phyloP scores from a whole-genome alignment of 805 yeast species.

The Blastobotrys americana region DNA sequence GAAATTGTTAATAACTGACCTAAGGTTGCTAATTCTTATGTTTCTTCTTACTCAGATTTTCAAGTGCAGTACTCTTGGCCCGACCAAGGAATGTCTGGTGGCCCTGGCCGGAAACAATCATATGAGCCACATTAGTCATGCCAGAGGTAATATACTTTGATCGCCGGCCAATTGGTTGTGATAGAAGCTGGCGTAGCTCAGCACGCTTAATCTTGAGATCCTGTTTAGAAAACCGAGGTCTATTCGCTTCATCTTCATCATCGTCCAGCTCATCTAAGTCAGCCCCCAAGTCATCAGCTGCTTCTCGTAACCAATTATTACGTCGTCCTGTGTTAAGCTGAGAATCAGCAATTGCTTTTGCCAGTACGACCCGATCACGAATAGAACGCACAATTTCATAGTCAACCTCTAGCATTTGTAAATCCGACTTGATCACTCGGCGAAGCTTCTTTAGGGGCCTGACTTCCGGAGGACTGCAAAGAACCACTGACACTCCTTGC shows the following conservation, averaged over 20 bases:
- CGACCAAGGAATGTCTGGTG: conserved; percentile 67
- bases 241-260: conserved; percentile 30
- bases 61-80: conserved; percentile 58
- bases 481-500: conserved; percentile 90
- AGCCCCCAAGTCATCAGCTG: conserved; percentile 88
- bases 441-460: conserved; percentile 66
- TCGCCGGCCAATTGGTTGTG: conserved; percentile 49
- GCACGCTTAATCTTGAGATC: conserved; percentile 42
- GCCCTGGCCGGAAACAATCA: conserved; percentile 59
- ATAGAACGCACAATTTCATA: conserved; percentile 63
- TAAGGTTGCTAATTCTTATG: too few species aligned
- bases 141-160: conserved; percentile 67
- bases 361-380: conserved; percentile 57
- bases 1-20: too few species aligned
- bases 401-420: conserved; percentile 68
- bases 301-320: conserved; percentile 75
- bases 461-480: conserved; percentile 91
- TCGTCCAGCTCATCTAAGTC: conserved; percentile 69
- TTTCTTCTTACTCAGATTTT: conserved; percentile 22
- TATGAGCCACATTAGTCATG: conserved; percentile 65
- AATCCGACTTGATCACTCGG: conserved; percentile 37
- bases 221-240: conserved; percentile 34
- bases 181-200: conserved; percentile 48
- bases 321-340: conserved; percentile 48
- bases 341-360: conserved; percentile 70